Evolutionary conservation across 2,329 filamentous ascomycete species (phyloP), one percentile per base, ranked within the genome.

Genomic region (Daldinia sp.): DNA sequence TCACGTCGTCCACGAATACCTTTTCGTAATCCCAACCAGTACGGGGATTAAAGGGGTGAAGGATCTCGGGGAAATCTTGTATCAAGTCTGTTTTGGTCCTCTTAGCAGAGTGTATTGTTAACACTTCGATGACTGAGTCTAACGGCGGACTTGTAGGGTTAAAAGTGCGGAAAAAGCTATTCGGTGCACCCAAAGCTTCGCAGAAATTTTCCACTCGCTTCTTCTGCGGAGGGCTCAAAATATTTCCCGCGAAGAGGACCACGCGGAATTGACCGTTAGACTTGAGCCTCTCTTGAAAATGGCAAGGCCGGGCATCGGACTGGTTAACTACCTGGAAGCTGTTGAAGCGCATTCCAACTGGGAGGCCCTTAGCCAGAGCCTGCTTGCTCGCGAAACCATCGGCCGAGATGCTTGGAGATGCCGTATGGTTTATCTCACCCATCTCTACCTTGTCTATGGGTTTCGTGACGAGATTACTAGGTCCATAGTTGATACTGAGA

Each of bases 291-390:
- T 85, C 78, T 49, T 89, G 86, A 43, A 90, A 79, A 35, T 88
- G 82, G 81, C 83, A 87, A 0, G 86, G 83, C 2, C 84, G 78
- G 0, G 79, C 81, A 61, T 83, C 80, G 2, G 81, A 74, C 68
- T 90, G 87, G 63, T 84, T 86, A 4, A 90, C 75, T 1, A 90
- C 85, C 66, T 87, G 83, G 74, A 81, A 81, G 60, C 80, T 85
- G 4, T 82, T 81, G 70, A 89, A 84, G 0, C 87, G 83, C 81
- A 83, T 87, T 10, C 86, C 86, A 0, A 82, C 77, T 21, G 70
- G 78, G 61, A 79, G 78, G 11, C 79, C 80, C 0, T 74, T 76
- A 0, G 84, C 83, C 0, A 86, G 75, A 75, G 78, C 67, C 73
- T 81, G 65, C 71, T 77, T 68, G 17, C 71, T 61, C 19, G 69